Conservation (phyloP, 2,329 filamentous ascomycete genomes). For the Nigrograna mackinnonii region DNA sequence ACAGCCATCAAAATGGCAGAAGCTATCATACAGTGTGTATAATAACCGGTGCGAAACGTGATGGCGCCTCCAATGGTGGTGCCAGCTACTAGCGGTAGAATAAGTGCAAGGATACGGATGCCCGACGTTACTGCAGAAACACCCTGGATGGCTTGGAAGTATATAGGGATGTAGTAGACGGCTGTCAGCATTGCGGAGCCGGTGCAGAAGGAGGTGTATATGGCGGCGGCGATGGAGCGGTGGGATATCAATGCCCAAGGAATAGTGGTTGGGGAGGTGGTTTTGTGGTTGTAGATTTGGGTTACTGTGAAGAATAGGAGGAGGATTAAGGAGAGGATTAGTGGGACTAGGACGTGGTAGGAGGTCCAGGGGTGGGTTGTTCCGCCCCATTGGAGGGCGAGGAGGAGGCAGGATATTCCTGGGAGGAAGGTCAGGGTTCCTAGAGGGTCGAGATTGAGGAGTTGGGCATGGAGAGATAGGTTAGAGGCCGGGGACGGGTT, state of each 20-base stretch:
- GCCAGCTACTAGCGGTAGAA: not conserved
- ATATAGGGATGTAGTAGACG: conserved; percentile 16
- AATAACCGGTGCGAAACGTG: not conserved
- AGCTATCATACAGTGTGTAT: not conserved
- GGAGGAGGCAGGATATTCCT: conserved; percentile 5
- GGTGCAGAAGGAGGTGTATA: conserved; percentile 30
- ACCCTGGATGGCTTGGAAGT: conserved; percentile 4
- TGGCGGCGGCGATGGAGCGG: conserved; percentile 31
- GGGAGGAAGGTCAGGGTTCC: conserved; percentile 17
- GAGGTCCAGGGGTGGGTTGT: conserved; percentile 33
- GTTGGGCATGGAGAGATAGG: conserved; percentile 2
- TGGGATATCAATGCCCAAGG: conserved; percentile 24
- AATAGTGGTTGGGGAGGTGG: conserved; percentile 13
- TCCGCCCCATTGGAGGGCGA: conserved; percentile 25
- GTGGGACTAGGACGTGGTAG: conserved; percentile 14
- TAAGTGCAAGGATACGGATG: not conserved
- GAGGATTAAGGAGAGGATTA: conserved; percentile 12
- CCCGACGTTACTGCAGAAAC: conserved; percentile 2
- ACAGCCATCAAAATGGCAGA: conserved; percentile 22
- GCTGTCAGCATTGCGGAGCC: conserved; percentile 12
- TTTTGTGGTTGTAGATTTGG: too few relatives aligned
- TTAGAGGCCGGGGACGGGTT: not conserved
- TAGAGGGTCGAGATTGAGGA: conserved; percentile 19
- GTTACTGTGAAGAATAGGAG: too few relatives aligned
- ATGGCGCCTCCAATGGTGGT: not conserved